These are phyloP conservation scores for Ceratobasidium sp. DNA, from an alignment of 1,284 basidiomycete species.

Conservation along the genomic window DNA sequence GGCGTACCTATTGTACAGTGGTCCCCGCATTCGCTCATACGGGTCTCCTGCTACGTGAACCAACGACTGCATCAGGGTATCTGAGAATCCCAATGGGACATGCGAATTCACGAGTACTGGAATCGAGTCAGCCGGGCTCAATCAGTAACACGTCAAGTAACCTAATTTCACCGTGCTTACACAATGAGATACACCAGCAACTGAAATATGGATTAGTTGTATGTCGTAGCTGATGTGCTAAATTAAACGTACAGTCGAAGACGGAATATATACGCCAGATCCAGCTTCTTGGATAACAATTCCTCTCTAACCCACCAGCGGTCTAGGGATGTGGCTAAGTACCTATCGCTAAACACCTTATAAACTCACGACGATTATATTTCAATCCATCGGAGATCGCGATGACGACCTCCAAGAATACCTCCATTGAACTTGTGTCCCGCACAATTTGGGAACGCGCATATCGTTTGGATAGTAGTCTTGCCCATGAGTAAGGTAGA, in stretches of 20 bases:
- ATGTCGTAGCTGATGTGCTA: neutral
- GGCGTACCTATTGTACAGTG: too few relatives aligned
- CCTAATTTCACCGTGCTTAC: neutral
- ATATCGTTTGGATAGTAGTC: neutral
- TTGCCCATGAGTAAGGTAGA: constrained; percentile 14
- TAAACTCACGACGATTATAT: neutral
- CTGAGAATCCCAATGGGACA: neutral
- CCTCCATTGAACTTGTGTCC: neutral
- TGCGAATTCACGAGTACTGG: neutral
- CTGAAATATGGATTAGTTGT: neutral
- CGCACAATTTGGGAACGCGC: neutral
- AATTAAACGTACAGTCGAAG: constrained; percentile 4
- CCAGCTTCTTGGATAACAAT: neutral
- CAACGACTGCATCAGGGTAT: neutral
- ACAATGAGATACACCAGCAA: constrained; percentile 14
- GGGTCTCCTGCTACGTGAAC: neutral
- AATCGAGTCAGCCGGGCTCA: neutral
- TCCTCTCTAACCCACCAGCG: neutral
- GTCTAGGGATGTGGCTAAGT: neutral
- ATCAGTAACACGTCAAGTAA: neutral
- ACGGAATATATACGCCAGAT: neutral
- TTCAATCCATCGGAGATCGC: constrained; percentile 4
- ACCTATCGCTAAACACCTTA: neutral
- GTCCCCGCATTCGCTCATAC: neutral
- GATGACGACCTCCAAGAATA: neutral